Base-by-base conservation (phyloP, 306 rosid genomes). In the Luffa acutangula region DNA sequence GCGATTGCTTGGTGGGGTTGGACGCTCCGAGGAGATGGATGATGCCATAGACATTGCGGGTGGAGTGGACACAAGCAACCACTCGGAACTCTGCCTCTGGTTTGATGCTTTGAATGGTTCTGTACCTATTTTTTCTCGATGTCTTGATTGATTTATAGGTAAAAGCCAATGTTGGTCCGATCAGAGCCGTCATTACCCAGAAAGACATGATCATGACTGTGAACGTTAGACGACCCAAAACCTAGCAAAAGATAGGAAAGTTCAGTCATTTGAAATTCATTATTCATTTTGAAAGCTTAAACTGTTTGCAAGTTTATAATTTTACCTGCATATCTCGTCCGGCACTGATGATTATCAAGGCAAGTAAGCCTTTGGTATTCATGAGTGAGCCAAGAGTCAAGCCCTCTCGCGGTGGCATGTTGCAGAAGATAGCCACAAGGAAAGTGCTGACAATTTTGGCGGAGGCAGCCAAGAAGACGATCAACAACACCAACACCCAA, bases 361-460 rank as follows among this genome's bases (percentile, higher is more conserved):
- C 59, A 36, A 85, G 34, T 36, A 85, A 48, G 60, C 87, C 90
- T 73, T 84, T 87, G 43, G 90, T 81, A 76, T 85, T 85, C 88
- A 87, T 81, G 14, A 85, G 75, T 13, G 86, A 54, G 2, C 87
- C 90, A 57, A 87, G 81, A 53, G 83, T 77, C 76, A 87, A 58
- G 20, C 81, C 78, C 41, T 85, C 88, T 21, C 82, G 41, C 0
- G 75, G 49, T n/a, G 81, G 58, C 81, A 87, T 81, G 43, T 77
- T 81, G 69, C 83, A 66, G 52, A 81, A 41, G 12, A 83, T 77
- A 43, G 85, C 83, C 10, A 69, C 78, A 2, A 81, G 25, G 25
- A 76, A 87, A 25, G 84, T 83, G 49, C 87, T 85, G 2, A 72
- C 42, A 52, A 87, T 51, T 76, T 87, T 87, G 2, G 85, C 72